phyloP scores from a whole-genome alignment of 2,329 filamentous ascomycete genomes.

The Ophiostoma tasmaniense region DNA sequence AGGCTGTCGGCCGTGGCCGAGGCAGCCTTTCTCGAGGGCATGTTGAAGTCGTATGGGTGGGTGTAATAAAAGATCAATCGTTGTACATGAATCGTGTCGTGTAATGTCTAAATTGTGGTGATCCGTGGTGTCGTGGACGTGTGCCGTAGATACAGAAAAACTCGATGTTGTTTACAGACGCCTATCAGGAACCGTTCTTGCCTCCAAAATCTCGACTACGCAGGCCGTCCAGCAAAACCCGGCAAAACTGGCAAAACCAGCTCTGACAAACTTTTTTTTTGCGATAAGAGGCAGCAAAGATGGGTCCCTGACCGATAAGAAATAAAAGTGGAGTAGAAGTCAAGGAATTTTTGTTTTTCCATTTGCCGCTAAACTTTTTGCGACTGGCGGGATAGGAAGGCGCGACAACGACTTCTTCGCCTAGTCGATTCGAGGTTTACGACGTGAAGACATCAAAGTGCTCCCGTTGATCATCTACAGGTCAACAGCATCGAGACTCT shows the following conservation, averaged over 20 bases:
- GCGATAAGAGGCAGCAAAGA: slow-evolving; percentile 18
- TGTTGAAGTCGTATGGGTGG: background rate
- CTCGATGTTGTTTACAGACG: slow-evolving; percentile 2
- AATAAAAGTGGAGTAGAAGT: background rate
- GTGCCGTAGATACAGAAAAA: background rate
- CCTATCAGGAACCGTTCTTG: slow-evolving; percentile 7
- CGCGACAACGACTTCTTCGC: background rate
- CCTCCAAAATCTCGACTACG: slow-evolving; percentile 2
- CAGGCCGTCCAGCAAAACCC: background rate
- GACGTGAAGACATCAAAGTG: no score
- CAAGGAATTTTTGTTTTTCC: slow-evolving; percentile 18
- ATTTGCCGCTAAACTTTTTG: slow-evolving; percentile 16
- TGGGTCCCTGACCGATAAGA: slow-evolving; percentile 18
- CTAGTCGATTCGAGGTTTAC: background rate
- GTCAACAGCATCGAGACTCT: background rate
- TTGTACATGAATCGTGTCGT: no score
- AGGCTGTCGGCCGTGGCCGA: slow-evolving; percentile 25
- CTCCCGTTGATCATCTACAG: no score
- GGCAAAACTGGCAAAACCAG: background rate
- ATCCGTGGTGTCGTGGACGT: background rate
- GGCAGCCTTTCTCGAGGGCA: slow-evolving; percentile 22
- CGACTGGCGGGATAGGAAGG: slow-evolving; percentile 4
- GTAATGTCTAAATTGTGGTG: background rate
- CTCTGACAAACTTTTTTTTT: slow-evolving; percentile 17
- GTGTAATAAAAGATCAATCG: no score